Conservation (phyloP, 148 eudicot genomes). For the Rhododendron henanense region DNA sequence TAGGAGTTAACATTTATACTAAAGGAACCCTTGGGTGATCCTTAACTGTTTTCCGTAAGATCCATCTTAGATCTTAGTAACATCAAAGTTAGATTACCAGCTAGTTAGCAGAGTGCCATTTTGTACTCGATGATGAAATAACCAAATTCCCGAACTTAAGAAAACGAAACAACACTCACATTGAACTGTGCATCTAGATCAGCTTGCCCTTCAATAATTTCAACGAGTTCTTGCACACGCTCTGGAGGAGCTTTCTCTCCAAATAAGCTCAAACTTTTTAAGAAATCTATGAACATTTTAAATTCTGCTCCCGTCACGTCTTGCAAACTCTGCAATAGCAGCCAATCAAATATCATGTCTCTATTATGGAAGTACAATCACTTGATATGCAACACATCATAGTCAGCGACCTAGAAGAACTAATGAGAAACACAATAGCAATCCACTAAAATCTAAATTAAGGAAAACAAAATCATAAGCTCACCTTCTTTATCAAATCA, state of each 20-base stretch:
- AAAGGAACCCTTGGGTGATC: background rate
- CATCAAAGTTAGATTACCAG: conserved; percentile 1
- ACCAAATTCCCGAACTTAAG: background rate
- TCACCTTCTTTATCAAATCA: conserved; percentile 86
- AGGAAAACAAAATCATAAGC: conserved; percentile 5
- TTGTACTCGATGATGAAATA: background rate
- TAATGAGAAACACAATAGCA: background rate
- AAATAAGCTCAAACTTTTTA: conserved; percentile 74
- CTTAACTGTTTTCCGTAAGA: background rate
- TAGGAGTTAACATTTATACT: background rate
- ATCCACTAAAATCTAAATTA: conserved; percentile 8
- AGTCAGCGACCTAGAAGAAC: background rate
- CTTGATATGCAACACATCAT: background rate
- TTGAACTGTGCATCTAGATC: conserved; percentile 85
- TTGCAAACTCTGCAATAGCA: conserved; percentile 74
- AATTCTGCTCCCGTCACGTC: conserved; percentile 95
- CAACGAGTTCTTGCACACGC: conserved; percentile 81
- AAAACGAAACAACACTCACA: conserved; percentile 37
- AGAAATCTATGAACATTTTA: conserved; percentile 92
- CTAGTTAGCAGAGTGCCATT: background rate
- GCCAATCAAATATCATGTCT: conserved; percentile 3
- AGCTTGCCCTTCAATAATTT: conserved; percentile 90
- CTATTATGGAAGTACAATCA: conserved; percentile 3
- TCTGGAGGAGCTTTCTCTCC: conserved; percentile 86
- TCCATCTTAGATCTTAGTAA: background rate